Base-by-base conservation (phyloP, 345 rosid genomes). In the Combretum micranthum region DNA sequence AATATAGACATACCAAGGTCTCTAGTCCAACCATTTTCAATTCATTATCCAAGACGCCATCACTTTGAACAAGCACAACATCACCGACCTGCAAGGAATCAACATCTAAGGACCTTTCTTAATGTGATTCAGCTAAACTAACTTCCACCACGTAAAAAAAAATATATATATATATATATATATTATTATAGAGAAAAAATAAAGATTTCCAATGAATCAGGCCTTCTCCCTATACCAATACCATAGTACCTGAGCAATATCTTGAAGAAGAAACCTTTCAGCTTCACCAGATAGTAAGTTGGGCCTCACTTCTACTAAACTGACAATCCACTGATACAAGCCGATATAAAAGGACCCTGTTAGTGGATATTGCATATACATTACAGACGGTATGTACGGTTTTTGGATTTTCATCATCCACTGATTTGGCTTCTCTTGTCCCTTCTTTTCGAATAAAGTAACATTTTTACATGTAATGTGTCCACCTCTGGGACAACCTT, bases 231-330 rank as follows among this genome's bases (percentile, higher is more conserved):
- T 32, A 32, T 1, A 32, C 39, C 26, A 21, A 65, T 6, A 19
- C 50, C 47, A 32, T 3, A 25, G 51, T 75, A 86, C 96, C 85
- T 74, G 80, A 61, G 51, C 52, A 57, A 86, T 69, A 63, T 82
- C 92, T 63, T 77, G 80, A 10, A 86, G 83, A 48, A 70, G 75
- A 66, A 92, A 75, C 71, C 90, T 82, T 62, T 84, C 98, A 48
- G 84, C 72, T 57, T 91, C 96, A 67, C 90, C 92, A 57, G 95
- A 80, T 62, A 91, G 81, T 77, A 88, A 82, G 60, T 72, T 84
- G 7, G 95, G 90, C 68, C 88, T 84, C 43, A 88, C 83, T 72
- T 91, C 96, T 42, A 91, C 81, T 39, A 77, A 77, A 75, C 78
- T 48, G 5, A 80, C 92, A 54, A 69, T 56, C 94, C 94, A 90